Percentiles rank a stretch among this genome's conserved stretches.
Conservation (phyloP, 495 filamentous ascomycete species). For the Paragyromitra xinjiangensis region DNA sequence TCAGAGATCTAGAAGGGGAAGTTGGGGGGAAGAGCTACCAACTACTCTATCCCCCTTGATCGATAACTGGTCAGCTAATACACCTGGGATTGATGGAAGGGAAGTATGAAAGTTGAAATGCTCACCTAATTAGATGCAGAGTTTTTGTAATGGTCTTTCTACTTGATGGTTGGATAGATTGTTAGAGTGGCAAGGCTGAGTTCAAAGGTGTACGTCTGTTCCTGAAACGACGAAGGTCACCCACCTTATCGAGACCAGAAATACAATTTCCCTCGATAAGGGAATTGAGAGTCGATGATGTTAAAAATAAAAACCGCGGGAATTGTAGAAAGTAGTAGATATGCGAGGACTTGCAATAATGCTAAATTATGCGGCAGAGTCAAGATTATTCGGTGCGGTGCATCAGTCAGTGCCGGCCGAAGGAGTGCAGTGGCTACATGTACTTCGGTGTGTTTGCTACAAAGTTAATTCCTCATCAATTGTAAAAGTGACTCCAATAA, state of each 20-base stretch:
- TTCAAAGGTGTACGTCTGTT: neutral
- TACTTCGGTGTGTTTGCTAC: neutral
- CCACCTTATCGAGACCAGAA: constrained; percentile 4
- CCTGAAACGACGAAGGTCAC: neutral
- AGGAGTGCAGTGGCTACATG: neutral
- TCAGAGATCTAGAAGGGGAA: neutral
- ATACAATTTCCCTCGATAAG: neutral
- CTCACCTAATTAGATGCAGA: constrained; percentile 1
- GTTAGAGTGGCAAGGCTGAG: neutral
- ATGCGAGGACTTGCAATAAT: neutral
- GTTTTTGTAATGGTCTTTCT: neutral
- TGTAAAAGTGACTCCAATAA: neutral
- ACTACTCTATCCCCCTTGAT: neutral
- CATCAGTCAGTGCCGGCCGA: neutral
- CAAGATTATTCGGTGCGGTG: neutral
- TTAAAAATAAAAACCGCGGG: neutral
- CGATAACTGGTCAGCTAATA: neutral
- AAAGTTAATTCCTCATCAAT: neutral
- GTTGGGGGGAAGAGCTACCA: neutral
- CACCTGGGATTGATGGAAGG: neutral
- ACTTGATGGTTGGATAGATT: neutral
- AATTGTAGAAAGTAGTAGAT: neutral
- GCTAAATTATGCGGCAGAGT: neutral
- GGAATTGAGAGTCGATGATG: neutral
- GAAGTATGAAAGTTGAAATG: neutral